phyloP scores from a whole-genome alignment of 164 flowering plant genomes.

The Akebia trifoliata region DNA sequence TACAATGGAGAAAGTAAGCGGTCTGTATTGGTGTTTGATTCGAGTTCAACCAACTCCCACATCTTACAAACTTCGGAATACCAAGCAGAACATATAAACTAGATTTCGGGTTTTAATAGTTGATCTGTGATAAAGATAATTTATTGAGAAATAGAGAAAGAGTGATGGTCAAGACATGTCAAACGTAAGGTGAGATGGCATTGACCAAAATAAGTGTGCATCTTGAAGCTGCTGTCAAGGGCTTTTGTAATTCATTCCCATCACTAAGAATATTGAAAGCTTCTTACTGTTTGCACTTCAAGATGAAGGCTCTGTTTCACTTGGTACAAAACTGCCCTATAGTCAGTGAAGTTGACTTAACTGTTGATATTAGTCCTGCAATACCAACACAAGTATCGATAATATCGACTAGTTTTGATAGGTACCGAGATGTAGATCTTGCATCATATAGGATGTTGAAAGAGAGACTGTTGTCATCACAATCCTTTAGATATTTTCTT shows the following conservation, averaged over 20 bases:
- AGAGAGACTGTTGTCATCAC: slow-evolving; percentile 19
- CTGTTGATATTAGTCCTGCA: slow-evolving; percentile 49
- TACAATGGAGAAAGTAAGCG: too few relatives aligned
- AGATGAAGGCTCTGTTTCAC: slow-evolving; percentile 24
- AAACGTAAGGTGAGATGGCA: too few relatives aligned
- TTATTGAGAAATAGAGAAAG: too few relatives aligned
- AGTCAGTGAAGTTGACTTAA: slow-evolving; percentile 48
- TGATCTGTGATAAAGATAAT: too few relatives aligned
- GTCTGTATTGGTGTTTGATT: too few relatives aligned
- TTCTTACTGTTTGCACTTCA: slow-evolving; percentile 41
- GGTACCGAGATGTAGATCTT: background rate
- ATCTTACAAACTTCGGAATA: too few relatives aligned
- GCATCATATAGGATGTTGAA: background rate
- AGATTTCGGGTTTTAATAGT: too few relatives aligned
- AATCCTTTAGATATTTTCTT: too few relatives aligned
- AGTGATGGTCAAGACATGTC: too few relatives aligned
- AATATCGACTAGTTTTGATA: slow-evolving; percentile 7
- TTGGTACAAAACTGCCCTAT: slow-evolving; percentile 38
- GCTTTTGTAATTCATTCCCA: slow-evolving; percentile 59
- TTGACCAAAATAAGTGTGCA: too few relatives aligned
- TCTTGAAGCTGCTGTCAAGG: slow-evolving; percentile 38
- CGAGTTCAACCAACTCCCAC: too few relatives aligned
- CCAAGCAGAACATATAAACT: too few relatives aligned
- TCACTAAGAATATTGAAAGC: slow-evolving; percentile 51
- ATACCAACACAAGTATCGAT: slow-evolving; percentile 28